These are phyloP conservation scores for Melanopsichium pennsylvanicum DNA, from an alignment of 1,284 basidiomycete genomes.

Conservation along the genomic window DNA sequence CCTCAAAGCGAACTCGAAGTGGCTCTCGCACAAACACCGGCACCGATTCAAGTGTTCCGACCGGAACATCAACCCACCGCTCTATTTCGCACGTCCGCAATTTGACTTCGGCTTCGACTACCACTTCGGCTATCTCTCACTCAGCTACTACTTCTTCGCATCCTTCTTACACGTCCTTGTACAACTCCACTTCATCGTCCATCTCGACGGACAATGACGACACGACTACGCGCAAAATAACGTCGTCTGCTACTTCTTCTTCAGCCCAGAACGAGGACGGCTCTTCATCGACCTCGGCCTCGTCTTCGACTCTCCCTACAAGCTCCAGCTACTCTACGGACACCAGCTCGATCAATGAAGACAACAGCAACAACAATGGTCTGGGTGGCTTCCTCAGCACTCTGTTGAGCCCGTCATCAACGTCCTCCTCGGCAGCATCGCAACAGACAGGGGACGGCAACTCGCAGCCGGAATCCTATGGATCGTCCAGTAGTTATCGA, in stretches of 20 bases:
- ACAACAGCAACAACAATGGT: neutral
- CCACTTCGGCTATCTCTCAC: neutral
- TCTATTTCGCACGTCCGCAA: constrained; percentile 7
- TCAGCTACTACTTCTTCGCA: neutral
- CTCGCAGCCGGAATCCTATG: neutral
- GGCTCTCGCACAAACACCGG: constrained; percentile 3
- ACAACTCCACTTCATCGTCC: constrained; percentile 1
- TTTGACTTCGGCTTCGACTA: constrained; percentile 3
- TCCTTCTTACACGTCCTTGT: neutral
- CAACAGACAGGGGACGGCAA: constrained; percentile 5
- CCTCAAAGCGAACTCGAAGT: neutral
- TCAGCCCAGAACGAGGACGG: neutral
- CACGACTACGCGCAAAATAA: neutral
- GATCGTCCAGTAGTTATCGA: no score
- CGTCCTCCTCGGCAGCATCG: constrained; percentile 4
- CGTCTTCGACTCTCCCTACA: neutral
- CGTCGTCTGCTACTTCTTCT: neutral
- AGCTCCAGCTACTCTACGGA: neutral
- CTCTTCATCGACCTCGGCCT: neutral
- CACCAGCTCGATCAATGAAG: neutral
- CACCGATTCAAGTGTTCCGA: constrained; percentile 4
- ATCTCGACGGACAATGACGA: neutral
- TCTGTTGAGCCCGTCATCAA: constrained; percentile 1
- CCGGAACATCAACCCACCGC: neutral
- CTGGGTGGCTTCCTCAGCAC: constrained; percentile 2